Evolutionary conservation across 1,139 yeast genomes (phyloP).

Genomic region (Magnusiomyces sp.): DNA sequence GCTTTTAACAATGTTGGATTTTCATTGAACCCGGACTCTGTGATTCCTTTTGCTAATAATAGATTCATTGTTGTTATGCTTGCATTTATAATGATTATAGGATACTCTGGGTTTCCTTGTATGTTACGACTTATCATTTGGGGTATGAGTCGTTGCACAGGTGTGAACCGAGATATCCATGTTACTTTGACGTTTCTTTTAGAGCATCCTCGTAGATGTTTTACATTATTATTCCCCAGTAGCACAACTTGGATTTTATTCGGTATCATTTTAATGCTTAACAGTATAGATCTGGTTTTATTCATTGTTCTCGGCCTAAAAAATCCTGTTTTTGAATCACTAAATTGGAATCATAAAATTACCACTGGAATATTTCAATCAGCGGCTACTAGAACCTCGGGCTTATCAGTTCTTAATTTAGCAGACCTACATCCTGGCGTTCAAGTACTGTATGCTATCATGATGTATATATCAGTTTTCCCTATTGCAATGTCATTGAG

Average conservation of each 20-base stretch:
- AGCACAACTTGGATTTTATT: conserved; percentile 94
- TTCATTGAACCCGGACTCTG: conserved; percentile 70
- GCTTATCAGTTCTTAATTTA: conserved; percentile 66
- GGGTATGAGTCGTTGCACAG: conserved; percentile 60
- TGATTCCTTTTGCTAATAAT: conserved; percentile 54
- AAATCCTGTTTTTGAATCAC: conserved; percentile 35
- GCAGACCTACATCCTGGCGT: conserved; percentile 75
- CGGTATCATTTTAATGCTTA: conserved; percentile 61
- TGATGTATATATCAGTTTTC: conserved; percentile 96
- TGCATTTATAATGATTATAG: conserved; percentile 68
- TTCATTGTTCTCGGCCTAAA: conserved; percentile 71
- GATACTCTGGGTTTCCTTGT: conserved; percentile 91
- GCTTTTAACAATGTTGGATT: conserved; percentile 78
- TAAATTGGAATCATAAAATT: conserved; percentile 62
- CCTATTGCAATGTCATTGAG: conserved; percentile 95
- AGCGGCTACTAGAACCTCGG: conserved; percentile 87
- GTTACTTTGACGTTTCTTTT: conserved; percentile 80
- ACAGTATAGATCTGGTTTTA: conserved; percentile 69
- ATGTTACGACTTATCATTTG: conserved; percentile 71
- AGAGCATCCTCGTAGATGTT: conserved; percentile 96
- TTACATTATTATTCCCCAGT: conserved; percentile 82
- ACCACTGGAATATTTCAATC: conserved; percentile 85
- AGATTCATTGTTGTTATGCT: conserved; percentile 55
- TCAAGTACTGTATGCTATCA: conserved; percentile 83
- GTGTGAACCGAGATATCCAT: conserved; percentile 39